Evolutionary conservation across 78 protist species (phyloP), one percentile per base, ranked within the genome.

Genomic region (Monocercomonoides exilis): DNA sequence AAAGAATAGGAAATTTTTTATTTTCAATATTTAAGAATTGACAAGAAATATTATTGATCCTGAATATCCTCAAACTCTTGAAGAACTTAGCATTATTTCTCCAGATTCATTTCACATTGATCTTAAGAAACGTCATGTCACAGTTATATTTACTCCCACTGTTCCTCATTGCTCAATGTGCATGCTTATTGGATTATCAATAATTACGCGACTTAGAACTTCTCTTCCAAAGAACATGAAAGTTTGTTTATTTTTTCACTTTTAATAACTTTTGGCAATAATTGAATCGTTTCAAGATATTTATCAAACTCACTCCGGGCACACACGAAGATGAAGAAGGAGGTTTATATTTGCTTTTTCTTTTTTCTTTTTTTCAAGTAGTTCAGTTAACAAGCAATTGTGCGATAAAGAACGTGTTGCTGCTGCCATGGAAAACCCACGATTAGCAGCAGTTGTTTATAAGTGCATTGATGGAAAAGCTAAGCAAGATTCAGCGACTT

Each of bases 371-470:
- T 42, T 1, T 6, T 79, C 5, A 38, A 38, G 6, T 21, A 5
- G n/a, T 79, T 21, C 82, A 82, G 90, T 93, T 6, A 94, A 92
- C 82, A 92, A 92, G 87, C 94, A 92, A 79, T 89, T 94, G 42
- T 89, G 90, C 38, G 96, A 94, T 85, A 94, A 94, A 87, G 96
- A 94, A 91, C 81, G 96, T 44, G 90, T 91, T 41, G 84, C 91
- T 87, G 96, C 96, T 42, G 96, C 95, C 3, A 45, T 94, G 42
- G 96, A 94, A 46, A 91, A 92, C 41, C 84, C 91, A 1, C 88
- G 46, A 4, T 79, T 92, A 3, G 44, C 42, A 36, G 77, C 81
- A 11, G 45, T 88, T 29, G 92, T 93, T 33, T 11, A 41, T 36
- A 81, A 89, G 77, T 93, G 90, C 86, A 91, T 89, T n/a, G n/a